Evolutionary conservation across 257 asterid species (phyloP), one percentile per base, ranked within the genome.

Genomic region (Voacanga thouarsii): DNA sequence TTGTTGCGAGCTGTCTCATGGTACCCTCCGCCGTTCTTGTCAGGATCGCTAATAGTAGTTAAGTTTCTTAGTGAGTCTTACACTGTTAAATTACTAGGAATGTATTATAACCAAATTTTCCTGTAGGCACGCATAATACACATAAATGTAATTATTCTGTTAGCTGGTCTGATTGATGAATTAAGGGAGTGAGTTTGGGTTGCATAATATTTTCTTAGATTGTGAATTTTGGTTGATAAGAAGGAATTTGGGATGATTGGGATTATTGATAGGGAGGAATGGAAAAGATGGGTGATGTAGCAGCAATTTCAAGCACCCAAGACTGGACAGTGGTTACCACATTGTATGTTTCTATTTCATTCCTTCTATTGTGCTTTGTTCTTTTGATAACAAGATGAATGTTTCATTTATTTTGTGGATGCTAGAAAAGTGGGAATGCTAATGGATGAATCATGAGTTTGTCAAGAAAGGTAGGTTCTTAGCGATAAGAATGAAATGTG

Each of bases 21-120:
- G 98, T 94, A 94, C 92, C 97, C 90, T 91, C 88, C 73, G 93
- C 92, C 97, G 97, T 84, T 82, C 97, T 92, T 94, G 97, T 92
- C 99, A 88, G 92, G 97, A 92, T 92, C 94, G 99, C 97, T 94
- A 94, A 80, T 90, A 81, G 86, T 80, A 68, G 80, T 75, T 75
- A 75, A 75, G 76, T 87, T 85, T 94, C 87, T 88, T 90, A 82
- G 94, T 91, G 91, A 84, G 96, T 90, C 88, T 87, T 81, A 87
- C 83, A 64, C 86, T 80, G 73, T 82, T 14, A 21, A 59, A 30
- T 59, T 78, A 19, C 71, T 49, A 39, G 73, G 77, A 59, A 72
- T 9, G n/a, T 18, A 21, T 37, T 43, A 19, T 60, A 75, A 23
- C 33, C 9, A 39, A 50, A 50, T 6, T 60, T 26, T 47, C 30